Evolutionary conservation across 768 basidiomycete species (phyloP), one percentile per base, ranked within the genome.

Genomic region (Lactarius sp.): DNA sequence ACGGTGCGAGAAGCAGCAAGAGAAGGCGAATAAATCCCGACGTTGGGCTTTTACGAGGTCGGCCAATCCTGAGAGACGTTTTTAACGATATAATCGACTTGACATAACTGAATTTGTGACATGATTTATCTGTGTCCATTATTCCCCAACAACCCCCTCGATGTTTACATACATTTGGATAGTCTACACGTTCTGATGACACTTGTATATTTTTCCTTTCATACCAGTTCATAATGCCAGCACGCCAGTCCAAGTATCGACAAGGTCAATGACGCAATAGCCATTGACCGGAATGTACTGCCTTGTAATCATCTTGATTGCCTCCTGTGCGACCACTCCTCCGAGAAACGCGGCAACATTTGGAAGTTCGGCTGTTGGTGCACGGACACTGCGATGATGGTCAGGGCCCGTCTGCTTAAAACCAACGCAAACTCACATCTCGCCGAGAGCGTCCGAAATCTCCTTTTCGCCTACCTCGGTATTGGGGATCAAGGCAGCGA

Each of bases 231-330:
- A 66, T 18, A 58, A 65, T 9, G 41, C 73, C 34, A 87, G 74
- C 33, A 77, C 68, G 13, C 87, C 88, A 6, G 90, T 90, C 85
- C 84, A 87, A 20, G 85, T 85, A 56, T 88, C 88, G 34, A 92
- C 80, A 65, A 97, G 80, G 75, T 98, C 94, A 53, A 96, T 78
- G 27, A 92, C 80, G 69, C 89, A 91, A 67, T 87, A 88, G 14
- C 92, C 91, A 65, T 88, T 84, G 66, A 96, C 82, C 8, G 97
- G 95, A 14, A 95, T 82, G 72, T 99, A 99, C 75, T 99, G 97
- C 70, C 85, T 86, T 61, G 96, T 99, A 70, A 96, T 88, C 76
- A 98, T 81, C 81, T 99, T 98, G 80, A 98, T 98, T 6, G 87
- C 86, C 72, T 99, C 97, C 69, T 99, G 97, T 31, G 95, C 94